Base-by-base conservation (phyloP, 352 stramenopile genomes). In the Phytophthora macrochlamydospora region DNA sequence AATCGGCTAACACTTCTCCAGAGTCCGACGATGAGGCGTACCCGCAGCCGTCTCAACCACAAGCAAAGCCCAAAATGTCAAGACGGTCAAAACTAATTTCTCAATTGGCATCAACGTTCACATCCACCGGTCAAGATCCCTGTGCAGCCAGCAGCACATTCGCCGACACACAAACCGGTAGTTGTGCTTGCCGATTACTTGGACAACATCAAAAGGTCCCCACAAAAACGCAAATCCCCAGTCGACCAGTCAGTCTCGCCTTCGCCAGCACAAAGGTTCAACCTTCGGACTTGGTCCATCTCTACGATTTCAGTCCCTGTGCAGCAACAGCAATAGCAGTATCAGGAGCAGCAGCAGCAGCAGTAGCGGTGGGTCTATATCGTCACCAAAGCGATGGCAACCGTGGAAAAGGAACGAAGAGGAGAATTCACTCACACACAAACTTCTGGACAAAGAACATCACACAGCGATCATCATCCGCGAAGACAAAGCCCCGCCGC, bases 41-140 rank as follows among this genome's bases (percentile, higher is more conserved):
- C 29, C 18, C 38, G 4, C 14, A 56, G 14, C 43, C 49, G 12
- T 24, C 32, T 30, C 56, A 51, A 43, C 42, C 48, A 43, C 55
- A 12, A 13, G 30, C 43, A 30, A 69, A 65, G 46, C 45, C 58
- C 18, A 76, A 73, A 18, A 35, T 13, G 13, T 65, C 53, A 1
- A 68, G 45, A 46, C 64, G 48, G 11, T 62, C 59, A 0, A 38
- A 61, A 48, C 35, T 74, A 8, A 62, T 75, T 59, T 71, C 72
- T 12, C 68, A 76, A 11, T 53, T 76, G 18, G 51, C 67, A 40
- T 67, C 51, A 1, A 74, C 67, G 7, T 76, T 76, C 51, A 76
- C 67, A 43, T 45, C 28, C 14, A 65, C 44, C 32, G 44, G 32
- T 2, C 51, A 67, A 9, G 45, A 66, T 37, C 67, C 51, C 1